Evolutionary conservation across 2,329 filamentous ascomycete genomes (phyloP), one percentile per base, ranked within the genome.

Genomic region (Cryphonectria parasitica): DNA sequence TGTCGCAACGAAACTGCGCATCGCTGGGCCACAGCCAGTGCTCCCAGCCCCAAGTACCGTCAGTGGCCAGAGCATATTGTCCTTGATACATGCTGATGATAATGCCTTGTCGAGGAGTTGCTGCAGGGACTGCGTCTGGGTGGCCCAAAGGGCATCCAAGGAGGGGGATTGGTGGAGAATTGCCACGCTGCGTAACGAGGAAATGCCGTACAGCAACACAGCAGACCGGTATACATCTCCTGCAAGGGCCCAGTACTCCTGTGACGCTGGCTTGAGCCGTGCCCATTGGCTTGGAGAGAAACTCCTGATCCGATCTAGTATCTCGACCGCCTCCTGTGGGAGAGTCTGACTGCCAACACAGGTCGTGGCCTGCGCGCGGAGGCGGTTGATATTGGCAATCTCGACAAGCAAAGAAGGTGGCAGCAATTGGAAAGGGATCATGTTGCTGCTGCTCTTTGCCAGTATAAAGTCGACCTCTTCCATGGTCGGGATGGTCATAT

Each of bases 1-100:
- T 17, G 74, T 66, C 8, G 65, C 67, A 4, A 81, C 75, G 62
- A 81, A 81, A 2, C 61, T 67, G 31, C 76, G 77, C 71, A 76
- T 69, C 0, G 31, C 66, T 28, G 71, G 49, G 34, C 63, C 64
- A 34, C 72, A 71, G 69, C 75, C 43, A n/a, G 71, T 73, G 3
- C 79, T 79, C 58, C 79, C 75, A 13, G 79, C 76, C 6, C 80
- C 80, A 19, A 82, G 77, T 15, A 82, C 75, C 0, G 80, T 73
- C 11, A 82, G 72, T 5, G 79, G 78, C 80, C 81, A 82, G 8
- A 80, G 70, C 49, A 79, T 71, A 22, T 75, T 78, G 36, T 73
- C 68, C 52, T 75, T 77, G 22, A 76, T 69, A 8, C 41, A 73
- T 15, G 66, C 62, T 34, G 69, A 71, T 28, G 45, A 4, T 36